Evolutionary conservation across 139 green algal species (phyloP).

Genomic region (Auxenochlorella protothecoides): DNA sequence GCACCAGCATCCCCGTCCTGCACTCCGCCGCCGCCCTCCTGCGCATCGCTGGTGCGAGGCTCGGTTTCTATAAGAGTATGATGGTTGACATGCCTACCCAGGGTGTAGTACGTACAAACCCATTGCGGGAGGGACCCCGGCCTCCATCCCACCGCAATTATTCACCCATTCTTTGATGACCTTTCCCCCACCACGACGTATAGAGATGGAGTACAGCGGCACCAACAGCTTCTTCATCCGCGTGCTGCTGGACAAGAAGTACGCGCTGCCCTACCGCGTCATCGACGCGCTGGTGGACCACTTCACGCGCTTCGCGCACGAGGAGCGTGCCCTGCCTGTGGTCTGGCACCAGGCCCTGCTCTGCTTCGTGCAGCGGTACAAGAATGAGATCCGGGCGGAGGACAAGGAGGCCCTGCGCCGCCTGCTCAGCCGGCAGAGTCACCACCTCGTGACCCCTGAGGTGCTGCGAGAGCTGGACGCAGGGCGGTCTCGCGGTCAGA

Average conservation of each 20-base stretch:
- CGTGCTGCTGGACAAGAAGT: slow-evolving; percentile 98
- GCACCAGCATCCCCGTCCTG: slow-evolving; percentile 80
- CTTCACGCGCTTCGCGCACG: slow-evolving; percentile 66
- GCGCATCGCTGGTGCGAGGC: slow-evolving; percentile 49
- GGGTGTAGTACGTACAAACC: too few species aligned
- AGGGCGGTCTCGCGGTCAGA: neutral
- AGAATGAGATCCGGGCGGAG: slow-evolving; percentile 73
- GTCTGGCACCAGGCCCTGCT: slow-evolving; percentile 97
- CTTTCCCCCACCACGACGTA: neutral
- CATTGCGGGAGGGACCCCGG: too few species aligned
- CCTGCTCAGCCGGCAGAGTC: slow-evolving; percentile 69
- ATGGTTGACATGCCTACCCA: too few species aligned
- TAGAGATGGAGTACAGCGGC: slow-evolving; percentile 83
- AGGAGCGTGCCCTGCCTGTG: slow-evolving; percentile 86
- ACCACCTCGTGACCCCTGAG: slow-evolving; percentile 86
- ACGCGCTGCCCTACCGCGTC: slow-evolving; percentile 88
- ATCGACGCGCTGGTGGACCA: slow-evolving; percentile 61
- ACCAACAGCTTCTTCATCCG: slow-evolving; percentile 96
- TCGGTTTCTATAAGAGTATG: too few species aligned
- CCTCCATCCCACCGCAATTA: too few species aligned
- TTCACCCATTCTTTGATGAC: too few species aligned
- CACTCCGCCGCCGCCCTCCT: slow-evolving; percentile 85
- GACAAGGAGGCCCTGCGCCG: slow-evolving; percentile 67
- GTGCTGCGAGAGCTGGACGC: slow-evolving; percentile 76
- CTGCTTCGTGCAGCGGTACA: slow-evolving; percentile 92